A percentile compares a stretch with the other conserved stretches of the same genome.
Conservation (phyloP, 2,329 filamentous ascomycete species). For the Calycina marina region DNA sequence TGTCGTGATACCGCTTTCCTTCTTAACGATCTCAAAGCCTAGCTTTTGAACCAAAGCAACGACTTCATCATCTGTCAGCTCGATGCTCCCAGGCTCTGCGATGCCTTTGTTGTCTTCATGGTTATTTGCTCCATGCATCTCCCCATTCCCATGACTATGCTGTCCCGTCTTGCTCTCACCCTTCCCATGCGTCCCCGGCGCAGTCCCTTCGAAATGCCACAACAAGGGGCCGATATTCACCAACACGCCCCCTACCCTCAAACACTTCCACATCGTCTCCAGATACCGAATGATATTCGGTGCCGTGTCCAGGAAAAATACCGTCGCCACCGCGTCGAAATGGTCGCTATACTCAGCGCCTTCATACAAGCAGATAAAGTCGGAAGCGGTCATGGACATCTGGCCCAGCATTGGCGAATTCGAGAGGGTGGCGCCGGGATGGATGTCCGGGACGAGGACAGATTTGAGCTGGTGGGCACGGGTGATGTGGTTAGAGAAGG, state of each 20-base stretch:
- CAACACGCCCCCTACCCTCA: slow-evolving; percentile 65
- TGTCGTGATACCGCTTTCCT: slow-evolving; percentile 44
- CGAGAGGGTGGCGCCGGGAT: slow-evolving; percentile 44
- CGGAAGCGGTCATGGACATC: slow-evolving; percentile 88
- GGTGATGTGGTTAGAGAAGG: slow-evolving; percentile 71
- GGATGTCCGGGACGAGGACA: slow-evolving; percentile 67
- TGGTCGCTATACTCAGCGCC: slow-evolving; percentile 40
- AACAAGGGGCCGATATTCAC: slow-evolving; percentile 82
- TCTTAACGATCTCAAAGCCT: slow-evolving; percentile 61
- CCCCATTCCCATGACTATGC: slow-evolving; percentile 29
- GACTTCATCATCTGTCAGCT: slow-evolving; percentile 83
- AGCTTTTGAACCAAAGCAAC: slow-evolving; percentile 55
- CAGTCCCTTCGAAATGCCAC: slow-evolving; percentile 85
- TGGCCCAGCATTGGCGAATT: slow-evolving; percentile 31
- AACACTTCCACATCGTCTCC: slow-evolving; percentile 64
- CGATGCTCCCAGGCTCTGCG: slow-evolving; percentile 77
- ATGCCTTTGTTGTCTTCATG: slow-evolving; percentile 46
- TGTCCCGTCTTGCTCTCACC: slow-evolving; percentile 21
- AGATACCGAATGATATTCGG: slow-evolving; percentile 87
- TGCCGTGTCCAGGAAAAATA: slow-evolving; percentile 96
- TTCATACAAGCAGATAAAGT: slow-evolving; percentile 80
- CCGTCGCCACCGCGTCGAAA: slow-evolving; percentile 75
- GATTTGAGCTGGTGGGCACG: slow-evolving; percentile 61
- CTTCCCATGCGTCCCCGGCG: slow-evolving; percentile 28
- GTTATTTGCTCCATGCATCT: slow-evolving; percentile 28